Evolutionary conservation across 2,329 filamentous ascomycete species (phyloP).

Genomic region (Apiospora marii): DNA sequence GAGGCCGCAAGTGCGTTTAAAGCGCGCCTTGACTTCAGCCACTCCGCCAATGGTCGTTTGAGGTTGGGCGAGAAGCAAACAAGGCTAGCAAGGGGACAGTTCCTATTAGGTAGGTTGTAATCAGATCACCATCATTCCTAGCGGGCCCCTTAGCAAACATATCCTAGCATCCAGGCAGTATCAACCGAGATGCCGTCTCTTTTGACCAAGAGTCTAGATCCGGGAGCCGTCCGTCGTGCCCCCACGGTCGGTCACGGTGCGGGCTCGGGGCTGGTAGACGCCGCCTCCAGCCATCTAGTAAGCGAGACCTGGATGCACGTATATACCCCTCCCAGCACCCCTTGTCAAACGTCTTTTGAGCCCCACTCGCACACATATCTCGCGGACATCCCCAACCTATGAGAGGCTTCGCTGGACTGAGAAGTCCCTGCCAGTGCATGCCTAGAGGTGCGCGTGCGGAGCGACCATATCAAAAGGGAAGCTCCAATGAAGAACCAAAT

Average conservation of each 20-base stretch:
- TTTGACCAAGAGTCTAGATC: background rate
- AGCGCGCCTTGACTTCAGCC: background rate
- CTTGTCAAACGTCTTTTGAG: slow-evolving; percentile 9
- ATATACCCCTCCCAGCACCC: background rate
- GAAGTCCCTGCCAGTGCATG: background rate
- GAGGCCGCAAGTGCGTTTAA: background rate
- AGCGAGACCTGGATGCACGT: background rate
- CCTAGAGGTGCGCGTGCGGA: background rate
- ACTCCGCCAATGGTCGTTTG: background rate
- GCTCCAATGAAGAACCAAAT: background rate
- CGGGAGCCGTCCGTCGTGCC: background rate
- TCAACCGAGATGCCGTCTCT: background rate
- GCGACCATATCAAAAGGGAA: background rate
- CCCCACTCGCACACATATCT: background rate
- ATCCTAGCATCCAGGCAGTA: background rate
- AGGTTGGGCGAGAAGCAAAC: background rate
- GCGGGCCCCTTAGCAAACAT: background rate
- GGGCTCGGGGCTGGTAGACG: background rate
- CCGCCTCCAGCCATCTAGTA: background rate
- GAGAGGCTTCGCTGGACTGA: background rate
- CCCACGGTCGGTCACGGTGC: background rate
- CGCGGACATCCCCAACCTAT: background rate
- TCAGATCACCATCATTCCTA: background rate
- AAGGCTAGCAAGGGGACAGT: background rate
- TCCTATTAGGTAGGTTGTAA: background rate